These are phyloP conservation scores for Phoenix dactylifera DNA, from an alignment of 176 grass and related monocot genomes.

Conservation along the genomic window DNA sequence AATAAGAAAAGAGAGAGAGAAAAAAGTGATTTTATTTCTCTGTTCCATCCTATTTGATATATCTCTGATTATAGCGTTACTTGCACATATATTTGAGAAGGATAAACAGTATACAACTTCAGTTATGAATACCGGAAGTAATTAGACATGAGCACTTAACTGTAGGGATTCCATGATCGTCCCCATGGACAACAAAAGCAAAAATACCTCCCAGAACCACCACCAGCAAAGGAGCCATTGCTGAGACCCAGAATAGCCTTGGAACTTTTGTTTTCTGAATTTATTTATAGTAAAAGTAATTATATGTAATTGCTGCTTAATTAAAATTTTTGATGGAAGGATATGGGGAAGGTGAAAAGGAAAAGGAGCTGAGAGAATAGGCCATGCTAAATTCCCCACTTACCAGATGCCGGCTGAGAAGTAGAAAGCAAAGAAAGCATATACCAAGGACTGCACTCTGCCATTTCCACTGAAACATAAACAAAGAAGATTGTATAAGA, in stretches of 20 bases:
- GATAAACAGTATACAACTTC: too few species aligned
- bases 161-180: constrained; percentile 81
- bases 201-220: constrained; percentile 70
- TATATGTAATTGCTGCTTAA: too few species aligned
- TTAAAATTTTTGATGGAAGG: too few species aligned
- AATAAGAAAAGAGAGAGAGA: too few species aligned
- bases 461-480: constrained; percentile 68
- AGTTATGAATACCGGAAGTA: too few species aligned
- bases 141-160: constrained; percentile 25
- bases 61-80: too few species aligned
- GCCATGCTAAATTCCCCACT: constrained; percentile 14
- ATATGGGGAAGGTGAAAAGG: too few species aligned
- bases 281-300: background rate
- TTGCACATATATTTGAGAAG: too few species aligned
- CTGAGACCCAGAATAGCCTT: constrained; percentile 78
- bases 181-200: constrained; percentile 63
- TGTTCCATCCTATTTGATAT: too few species aligned
- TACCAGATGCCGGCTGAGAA: constrained; percentile 56
- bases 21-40: too few species aligned
- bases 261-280: constrained; percentile 67
- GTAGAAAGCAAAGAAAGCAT: constrained; percentile 64
- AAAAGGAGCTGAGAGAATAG: too few species aligned
- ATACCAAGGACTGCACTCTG: constrained; percentile 67
- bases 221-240: constrained; percentile 70
- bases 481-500: constrained; percentile 2